Evolutionary conservation across 1,284 basidiomycete genomes (phyloP), one percentile per base, ranked within the genome.

Genomic region (Moesziomyces globuligerus): DNA sequence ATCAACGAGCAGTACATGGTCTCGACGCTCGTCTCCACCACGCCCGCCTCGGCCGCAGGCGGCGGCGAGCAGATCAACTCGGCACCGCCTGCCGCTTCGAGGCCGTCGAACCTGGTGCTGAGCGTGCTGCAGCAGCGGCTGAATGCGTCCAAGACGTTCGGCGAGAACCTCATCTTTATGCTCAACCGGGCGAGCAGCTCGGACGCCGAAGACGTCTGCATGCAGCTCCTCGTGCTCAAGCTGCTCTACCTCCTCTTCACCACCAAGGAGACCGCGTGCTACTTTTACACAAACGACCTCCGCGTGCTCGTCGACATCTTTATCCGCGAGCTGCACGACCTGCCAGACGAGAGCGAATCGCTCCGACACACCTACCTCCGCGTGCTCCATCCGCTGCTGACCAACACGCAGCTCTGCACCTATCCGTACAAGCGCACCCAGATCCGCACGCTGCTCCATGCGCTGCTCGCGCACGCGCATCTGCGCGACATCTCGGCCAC

Each of bases 1-100:
- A 86, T 99, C 37, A 98, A 98, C 80, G 95, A 99, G 83, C 95
- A 98, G 83, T 98, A 96, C 84, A 98, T 98, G 95, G 93, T 98
- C 9, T 89, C 86, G 0, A 83, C 85, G 3, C 64, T 86, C 26
- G 53, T 70, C 26, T 68, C 77, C 85, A 17, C 70, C 87, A 46
- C 84, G 83, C 44, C 82, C 79, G 52, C 70, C 48, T 18, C 46
- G 44, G 57, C 62, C 45, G 49, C 48, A 45, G 3, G 55, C n/a
- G 51, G 36, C 8, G 26, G 23, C 15, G 48, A 34, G 3, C 54
- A 58, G 45, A 51, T 65, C 55, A 53, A 61, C 24, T 61, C 62
- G 4, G 34, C 62, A 11, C 46, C 62, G 0, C 51, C 42, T 3
- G 23, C 69, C 11, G 46, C 3, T 23, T 4, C 40, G 2, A 26